Conservation (phyloP, 2,329 filamentous ascomycete species). For the Fusarium graminum region DNA sequence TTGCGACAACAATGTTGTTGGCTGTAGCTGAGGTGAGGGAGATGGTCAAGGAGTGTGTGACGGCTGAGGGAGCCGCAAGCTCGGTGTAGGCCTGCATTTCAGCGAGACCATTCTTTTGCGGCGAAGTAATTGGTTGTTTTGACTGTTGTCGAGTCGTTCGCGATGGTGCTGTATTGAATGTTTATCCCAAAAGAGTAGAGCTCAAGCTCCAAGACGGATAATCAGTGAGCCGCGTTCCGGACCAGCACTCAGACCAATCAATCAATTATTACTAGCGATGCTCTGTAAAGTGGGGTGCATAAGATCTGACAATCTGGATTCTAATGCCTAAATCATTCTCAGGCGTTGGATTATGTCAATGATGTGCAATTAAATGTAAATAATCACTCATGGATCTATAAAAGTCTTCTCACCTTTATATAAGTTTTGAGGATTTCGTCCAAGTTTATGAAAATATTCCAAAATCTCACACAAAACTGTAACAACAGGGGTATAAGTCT, state of each 20-base stretch:
- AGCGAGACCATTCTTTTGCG: slow-evolving; percentile 54
- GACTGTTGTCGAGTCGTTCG: slow-evolving; percentile 4
- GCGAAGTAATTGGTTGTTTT: slow-evolving; percentile 38
- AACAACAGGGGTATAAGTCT: background rate
- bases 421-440: too few relatives aligned
- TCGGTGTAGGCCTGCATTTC: slow-evolving; percentile 98
- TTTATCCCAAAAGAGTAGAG: slow-evolving; percentile 41
- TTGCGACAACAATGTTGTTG: slow-evolving; percentile 90
- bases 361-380: too few relatives aligned
- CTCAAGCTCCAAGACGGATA: slow-evolving; percentile 35
- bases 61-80: slow-evolving; percentile 91
- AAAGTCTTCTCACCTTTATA: too few relatives aligned
- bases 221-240: slow-evolving; percentile 29
- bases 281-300: slow-evolving; percentile 3
- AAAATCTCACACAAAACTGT: too few relatives aligned
- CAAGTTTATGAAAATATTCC: too few relatives aligned
- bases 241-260: background rate
- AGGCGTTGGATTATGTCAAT: too few relatives aligned
- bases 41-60: slow-evolving; percentile 86
- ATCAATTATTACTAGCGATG: slow-evolving; percentile 1
- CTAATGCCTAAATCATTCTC: too few relatives aligned
- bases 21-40: slow-evolving; percentile 81
- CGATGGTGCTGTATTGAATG: slow-evolving; percentile 39
- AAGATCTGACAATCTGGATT: background rate
- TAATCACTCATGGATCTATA: too few relatives aligned